Percentiles rank a stretch among this genome's conserved stretches.
Conservation (phyloP, 768 basidiomycete species). For the Boletus eberwhitei region DNA sequence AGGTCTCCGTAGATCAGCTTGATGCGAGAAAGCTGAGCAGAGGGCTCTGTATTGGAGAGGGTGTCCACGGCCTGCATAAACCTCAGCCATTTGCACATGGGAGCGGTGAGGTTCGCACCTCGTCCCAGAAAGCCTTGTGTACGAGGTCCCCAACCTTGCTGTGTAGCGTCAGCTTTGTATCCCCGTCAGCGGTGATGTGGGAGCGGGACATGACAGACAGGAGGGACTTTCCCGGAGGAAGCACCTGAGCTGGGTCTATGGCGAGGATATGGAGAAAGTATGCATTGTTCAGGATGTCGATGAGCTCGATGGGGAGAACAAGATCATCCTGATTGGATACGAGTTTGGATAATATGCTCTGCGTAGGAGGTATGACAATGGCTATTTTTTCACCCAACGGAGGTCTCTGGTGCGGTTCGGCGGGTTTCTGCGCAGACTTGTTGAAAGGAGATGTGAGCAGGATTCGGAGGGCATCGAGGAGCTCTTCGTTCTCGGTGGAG, state of each 20-base stretch:
- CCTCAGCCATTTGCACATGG: slow-evolving; percentile 17
- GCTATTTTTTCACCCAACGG: slow-evolving; percentile 7
- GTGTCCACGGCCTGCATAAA: slow-evolving; percentile 48
- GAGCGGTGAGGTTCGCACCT: slow-evolving; percentile 42
- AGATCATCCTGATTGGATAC: slow-evolving; percentile 21
- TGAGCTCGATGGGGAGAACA: slow-evolving; percentile 52
- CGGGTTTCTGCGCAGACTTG: neutral
- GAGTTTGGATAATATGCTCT: slow-evolving; percentile 14
- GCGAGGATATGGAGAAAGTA: slow-evolving; percentile 70
- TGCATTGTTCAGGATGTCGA: slow-evolving; percentile 53
- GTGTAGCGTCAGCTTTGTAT: slow-evolving; percentile 36
- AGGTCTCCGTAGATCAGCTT: slow-evolving; percentile 56
- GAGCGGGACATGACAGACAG: slow-evolving; percentile 54
- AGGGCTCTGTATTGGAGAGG: slow-evolving; percentile 56
- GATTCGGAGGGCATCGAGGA: slow-evolving; percentile 25
- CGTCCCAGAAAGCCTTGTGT: slow-evolving; percentile 71
- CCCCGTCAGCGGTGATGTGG: slow-evolving; percentile 12
- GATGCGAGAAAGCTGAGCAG: slow-evolving; percentile 57
- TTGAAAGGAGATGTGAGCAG: slow-evolving; percentile 11
- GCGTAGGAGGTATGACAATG: slow-evolving; percentile 15
- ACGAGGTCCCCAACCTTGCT: slow-evolving; percentile 46
- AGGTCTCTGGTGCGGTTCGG: neutral
- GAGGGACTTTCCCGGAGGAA: slow-evolving; percentile 73
- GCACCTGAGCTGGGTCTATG: slow-evolving; percentile 52
- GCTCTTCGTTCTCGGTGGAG: slow-evolving; percentile 24